Conservation (phyloP, 805 yeast species). For the Clavispora carvajalis region DNA sequence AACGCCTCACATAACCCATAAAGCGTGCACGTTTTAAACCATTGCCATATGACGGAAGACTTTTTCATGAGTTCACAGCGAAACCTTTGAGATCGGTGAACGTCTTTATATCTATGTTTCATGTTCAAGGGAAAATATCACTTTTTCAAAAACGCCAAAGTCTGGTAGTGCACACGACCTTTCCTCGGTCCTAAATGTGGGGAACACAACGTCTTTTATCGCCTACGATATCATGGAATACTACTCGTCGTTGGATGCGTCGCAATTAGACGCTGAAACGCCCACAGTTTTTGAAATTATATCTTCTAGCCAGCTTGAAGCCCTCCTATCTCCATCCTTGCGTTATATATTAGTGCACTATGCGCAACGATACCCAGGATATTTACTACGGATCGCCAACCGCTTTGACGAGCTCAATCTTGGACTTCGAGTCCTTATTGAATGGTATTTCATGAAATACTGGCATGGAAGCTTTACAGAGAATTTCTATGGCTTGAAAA, state of each 20-base stretch:
- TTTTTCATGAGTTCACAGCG: no score
- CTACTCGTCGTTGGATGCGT: slow-evolving; percentile 72
- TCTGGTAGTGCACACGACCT: neutral
- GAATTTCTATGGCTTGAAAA: slow-evolving; percentile 83
- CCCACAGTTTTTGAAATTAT: slow-evolving; percentile 89
- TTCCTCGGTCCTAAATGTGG: slow-evolving; percentile 1
- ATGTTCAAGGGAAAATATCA: no score
- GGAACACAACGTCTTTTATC: neutral
- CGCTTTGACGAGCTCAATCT: slow-evolving; percentile 74
- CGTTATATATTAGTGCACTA: slow-evolving; percentile 76
- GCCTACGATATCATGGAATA: slow-evolving; percentile 54
- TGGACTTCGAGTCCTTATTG: slow-evolving; percentile 56
- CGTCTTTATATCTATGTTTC: no score
- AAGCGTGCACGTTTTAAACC: no score
- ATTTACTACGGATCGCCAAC: slow-evolving; percentile 55
- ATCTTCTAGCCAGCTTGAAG: slow-evolving; percentile 74
- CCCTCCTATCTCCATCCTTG: slow-evolving; percentile 74
- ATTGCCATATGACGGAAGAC: no score
- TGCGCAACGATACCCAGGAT: slow-evolving; percentile 71
- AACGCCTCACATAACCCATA: no score
- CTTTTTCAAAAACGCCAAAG: no score
- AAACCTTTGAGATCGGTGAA: no score
- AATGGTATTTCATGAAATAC: slow-evolving; percentile 59
- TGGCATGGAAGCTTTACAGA: slow-evolving; percentile 90
- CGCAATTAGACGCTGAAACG: slow-evolving; percentile 63